Conservation (phyloP, 2,329 filamentous ascomycete genomes). For the Tolypocladium amazonense region DNA sequence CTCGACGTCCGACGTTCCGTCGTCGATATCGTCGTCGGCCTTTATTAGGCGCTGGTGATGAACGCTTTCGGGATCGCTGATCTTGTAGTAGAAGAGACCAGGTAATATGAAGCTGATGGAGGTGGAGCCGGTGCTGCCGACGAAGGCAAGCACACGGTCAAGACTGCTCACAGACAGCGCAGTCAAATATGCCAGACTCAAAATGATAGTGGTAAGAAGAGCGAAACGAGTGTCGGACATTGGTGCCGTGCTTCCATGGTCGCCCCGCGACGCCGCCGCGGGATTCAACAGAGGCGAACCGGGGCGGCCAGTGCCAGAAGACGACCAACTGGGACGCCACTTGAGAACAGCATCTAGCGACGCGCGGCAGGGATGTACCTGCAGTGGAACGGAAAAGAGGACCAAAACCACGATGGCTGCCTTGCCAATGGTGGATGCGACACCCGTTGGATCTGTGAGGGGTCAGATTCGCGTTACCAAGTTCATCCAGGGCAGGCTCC, state of each 20-base stretch:
- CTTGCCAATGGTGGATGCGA: conserved; percentile 83
- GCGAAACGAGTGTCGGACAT: conserved; percentile 89
- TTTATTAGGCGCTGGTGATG: conserved; percentile 82
- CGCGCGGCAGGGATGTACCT: conserved; percentile 93
- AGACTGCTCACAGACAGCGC: conserved; percentile 86
- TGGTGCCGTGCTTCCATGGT: conserved; percentile 42
- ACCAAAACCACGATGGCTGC: conserved; percentile 93
- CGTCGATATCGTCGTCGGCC: conserved; percentile 77
- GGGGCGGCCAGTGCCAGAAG: conserved; percentile 24
- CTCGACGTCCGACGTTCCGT: conserved; percentile 40
- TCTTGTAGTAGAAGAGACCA: conserved; percentile 97
- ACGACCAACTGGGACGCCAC: conserved; percentile 60
- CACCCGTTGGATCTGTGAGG: conserved; percentile 26
- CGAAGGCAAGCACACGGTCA: conserved; percentile 86
- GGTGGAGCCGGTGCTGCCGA: conserved; percentile 87
- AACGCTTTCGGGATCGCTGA: conserved; percentile 77
- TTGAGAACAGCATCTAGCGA: conserved; percentile 88
- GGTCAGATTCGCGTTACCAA: conserved; percentile 8
- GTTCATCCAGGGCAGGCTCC: conserved; percentile 16
- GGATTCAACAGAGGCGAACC: conserved; percentile 31
- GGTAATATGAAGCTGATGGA: conserved; percentile 96
- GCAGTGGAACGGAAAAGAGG: conserved; percentile 90
- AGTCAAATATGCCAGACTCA: conserved; percentile 74
- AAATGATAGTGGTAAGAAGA: conserved; percentile 74
- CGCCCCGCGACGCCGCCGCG: conserved; percentile 27